phyloP scores from a whole-genome alignment of 1,139 yeast genomes.

The Hemisphaericaspora xylanilytica region DNA sequence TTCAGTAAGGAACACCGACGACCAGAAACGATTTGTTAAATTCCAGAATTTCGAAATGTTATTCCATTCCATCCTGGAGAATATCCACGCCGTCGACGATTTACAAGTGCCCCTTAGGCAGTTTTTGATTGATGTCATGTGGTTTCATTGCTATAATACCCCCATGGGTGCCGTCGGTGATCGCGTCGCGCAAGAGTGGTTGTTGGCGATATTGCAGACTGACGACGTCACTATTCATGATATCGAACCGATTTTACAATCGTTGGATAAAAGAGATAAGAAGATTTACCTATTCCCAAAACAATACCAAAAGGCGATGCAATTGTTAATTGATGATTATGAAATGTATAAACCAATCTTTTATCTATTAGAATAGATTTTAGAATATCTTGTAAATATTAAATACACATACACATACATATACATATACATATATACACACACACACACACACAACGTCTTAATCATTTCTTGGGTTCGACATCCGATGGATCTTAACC shows the following conservation, averaged over 20 bases:
- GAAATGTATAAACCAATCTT: neutral
- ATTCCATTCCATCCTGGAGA: no score
- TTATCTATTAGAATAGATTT: neutral
- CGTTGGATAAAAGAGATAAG: neutral
- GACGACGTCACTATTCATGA: neutral
- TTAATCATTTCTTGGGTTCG: constrained; percentile 48
- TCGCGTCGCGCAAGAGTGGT: no score
- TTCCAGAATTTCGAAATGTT: no score
- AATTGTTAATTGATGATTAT: neutral
- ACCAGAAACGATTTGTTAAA: no score
- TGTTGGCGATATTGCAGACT: no score
- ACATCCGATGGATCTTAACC: constrained; percentile 71
- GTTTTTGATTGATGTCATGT: no score
- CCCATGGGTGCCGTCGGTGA: no score
- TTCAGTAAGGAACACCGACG: no score
- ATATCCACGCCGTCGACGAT: no score
- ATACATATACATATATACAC: neutral
- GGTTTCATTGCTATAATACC: no score
- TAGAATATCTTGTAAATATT: neutral
- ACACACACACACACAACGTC: no score
- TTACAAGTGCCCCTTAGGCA: no score
- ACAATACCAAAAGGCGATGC: neutral
- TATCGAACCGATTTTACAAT: neutral
- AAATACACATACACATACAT: neutral
- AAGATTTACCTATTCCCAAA: neutral